These are phyloP conservation scores for Elsinoe batatas DNA, from an alignment of 2,329 filamentous ascomycete genomes.

Conservation along the genomic window DNA sequence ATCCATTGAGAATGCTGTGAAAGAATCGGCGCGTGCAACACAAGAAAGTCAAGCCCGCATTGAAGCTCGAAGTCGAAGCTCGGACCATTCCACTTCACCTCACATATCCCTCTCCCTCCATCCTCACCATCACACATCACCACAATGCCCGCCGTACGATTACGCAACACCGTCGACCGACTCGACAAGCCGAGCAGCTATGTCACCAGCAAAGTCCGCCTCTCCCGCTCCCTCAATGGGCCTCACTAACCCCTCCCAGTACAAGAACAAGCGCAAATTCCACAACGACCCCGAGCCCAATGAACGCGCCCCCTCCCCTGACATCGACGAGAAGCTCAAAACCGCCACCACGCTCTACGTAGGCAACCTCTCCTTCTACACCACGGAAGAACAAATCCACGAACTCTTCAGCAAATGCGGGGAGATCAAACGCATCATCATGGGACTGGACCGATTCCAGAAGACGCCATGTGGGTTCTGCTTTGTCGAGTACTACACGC, in stretches of 20 bases:
- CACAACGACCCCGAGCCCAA: constrained; percentile 49
- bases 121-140: constrained; percentile 12
- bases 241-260: constrained; percentile 36
- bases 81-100: neutral
- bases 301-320: constrained; percentile 38
- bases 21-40: neutral
- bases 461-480: constrained; percentile 99
- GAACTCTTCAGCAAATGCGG: constrained; percentile 60
- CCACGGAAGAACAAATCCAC: constrained; percentile 97
- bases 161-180: constrained; percentile 71
- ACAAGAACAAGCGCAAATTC: constrained; percentile 59
- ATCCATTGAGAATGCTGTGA: neutral
- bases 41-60: constrained; percentile 11
- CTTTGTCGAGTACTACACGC: constrained; percentile 98
- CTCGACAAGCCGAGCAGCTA: constrained; percentile 94
- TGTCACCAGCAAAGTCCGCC: constrained; percentile 63
- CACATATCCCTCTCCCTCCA: neutral
- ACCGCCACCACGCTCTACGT: constrained; percentile 94
- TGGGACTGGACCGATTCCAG: constrained; percentile 93
- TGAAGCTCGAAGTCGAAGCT: constrained; percentile 14
- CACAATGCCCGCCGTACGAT: constrained; percentile 38
- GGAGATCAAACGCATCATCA: constrained; percentile 94
- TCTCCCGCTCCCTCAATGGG: constrained; percentile 4
- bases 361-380: constrained; percentile 97
- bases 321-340: constrained; percentile 67